These are phyloP conservation scores for Sporothrix euskadiensis DNA, from an alignment of 2,329 filamentous ascomycete species.

Conservation along the genomic window DNA sequence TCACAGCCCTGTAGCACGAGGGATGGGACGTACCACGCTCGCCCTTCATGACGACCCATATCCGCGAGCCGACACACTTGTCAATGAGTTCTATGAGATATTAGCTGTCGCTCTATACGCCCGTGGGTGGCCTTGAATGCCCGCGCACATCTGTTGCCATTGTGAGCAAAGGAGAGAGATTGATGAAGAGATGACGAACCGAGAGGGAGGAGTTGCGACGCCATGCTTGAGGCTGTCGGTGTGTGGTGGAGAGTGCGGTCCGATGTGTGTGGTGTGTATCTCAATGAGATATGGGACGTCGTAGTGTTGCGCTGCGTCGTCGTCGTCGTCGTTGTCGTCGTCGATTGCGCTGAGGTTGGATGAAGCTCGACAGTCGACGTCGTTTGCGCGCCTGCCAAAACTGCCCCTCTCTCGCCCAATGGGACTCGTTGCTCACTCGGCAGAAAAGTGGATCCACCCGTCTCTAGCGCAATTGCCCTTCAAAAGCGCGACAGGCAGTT, in stretches of 20 bases:
- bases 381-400: constrained; percentile 10
- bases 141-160: background rate
- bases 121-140: too few species aligned
- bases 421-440: background rate
- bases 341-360: background rate
- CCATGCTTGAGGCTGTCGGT: constrained; percentile 15
- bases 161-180: background rate
- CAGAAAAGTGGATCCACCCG: constrained; percentile 6
- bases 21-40: constrained; percentile 72
- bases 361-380: constrained; percentile 3
- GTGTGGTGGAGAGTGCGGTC: background rate
- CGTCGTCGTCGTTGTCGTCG: background rate
- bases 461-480: background rate
- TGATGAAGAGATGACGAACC: constrained; percentile 30
- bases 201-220: constrained; percentile 30
- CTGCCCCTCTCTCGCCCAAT: constrained; percentile 19
- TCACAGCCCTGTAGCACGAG: background rate
- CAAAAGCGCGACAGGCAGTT: background rate
- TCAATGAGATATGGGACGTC: background rate
- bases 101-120: constrained; percentile 1
- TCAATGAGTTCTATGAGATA: constrained; percentile 80
- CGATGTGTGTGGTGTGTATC: background rate
- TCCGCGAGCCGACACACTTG: constrained; percentile 95
- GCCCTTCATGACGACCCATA: constrained; percentile 99
- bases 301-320: background rate